Evolutionary conservation across 371 early-diverging fungal genomes (phyloP).

Genomic region (Haplosporangium sp.): DNA sequence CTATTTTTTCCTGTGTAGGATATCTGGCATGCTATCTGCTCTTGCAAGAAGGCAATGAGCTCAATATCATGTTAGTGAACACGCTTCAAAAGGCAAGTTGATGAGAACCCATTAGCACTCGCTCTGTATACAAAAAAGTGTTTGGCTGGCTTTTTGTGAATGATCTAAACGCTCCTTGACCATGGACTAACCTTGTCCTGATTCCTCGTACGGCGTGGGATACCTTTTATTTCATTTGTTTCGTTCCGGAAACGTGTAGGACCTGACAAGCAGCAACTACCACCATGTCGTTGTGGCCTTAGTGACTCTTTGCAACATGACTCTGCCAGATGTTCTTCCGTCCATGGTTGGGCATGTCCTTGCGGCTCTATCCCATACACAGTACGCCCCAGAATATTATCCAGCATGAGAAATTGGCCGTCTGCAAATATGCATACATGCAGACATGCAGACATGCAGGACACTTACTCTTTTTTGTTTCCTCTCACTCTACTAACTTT

Average conservation of each 20-base stretch:
- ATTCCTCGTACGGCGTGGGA: background rate
- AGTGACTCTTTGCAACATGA: conserved; percentile 53
- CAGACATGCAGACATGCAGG: background rate
- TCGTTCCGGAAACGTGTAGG: conserved; percentile 18
- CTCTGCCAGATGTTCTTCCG: conserved; percentile 46
- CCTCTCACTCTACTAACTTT: background rate
- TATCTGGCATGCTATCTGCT: conserved; percentile 48
- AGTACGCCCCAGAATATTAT: conserved; percentile 20
- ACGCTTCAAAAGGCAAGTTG: conserved; percentile 46
- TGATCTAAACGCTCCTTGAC: background rate
- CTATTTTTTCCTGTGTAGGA: conserved; percentile 13
- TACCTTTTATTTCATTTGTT: background rate
- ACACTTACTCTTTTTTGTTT: background rate
- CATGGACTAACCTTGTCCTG: too few relatives aligned
- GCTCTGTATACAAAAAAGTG: background rate
- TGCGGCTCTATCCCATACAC: conserved; percentile 35
- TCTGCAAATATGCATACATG: too few relatives aligned
- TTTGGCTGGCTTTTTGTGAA: background rate
- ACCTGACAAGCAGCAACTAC: conserved; percentile 51
- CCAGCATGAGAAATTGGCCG: too few relatives aligned
- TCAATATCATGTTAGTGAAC: conserved; percentile 53
- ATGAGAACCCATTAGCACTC: background rate
- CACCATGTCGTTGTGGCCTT: conserved; percentile 52
- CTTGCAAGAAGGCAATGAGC: conserved; percentile 52
- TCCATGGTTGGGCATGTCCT: conserved; percentile 51